These are phyloP conservation scores for Euphorbia tirucalli DNA, from an alignment of 345 rosid genomes.

Conservation along the genomic window DNA sequence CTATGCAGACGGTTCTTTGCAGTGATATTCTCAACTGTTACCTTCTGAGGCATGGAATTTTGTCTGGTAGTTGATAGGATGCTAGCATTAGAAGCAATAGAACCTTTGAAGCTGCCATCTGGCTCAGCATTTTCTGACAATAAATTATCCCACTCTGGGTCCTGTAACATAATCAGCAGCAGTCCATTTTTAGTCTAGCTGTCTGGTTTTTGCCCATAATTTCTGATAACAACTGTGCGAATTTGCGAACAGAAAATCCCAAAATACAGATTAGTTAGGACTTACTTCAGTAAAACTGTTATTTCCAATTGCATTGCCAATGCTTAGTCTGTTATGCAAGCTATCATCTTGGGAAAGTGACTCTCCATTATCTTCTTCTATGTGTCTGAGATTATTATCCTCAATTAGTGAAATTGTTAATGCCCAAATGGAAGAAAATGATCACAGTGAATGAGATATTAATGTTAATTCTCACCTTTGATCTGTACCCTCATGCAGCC, in stretches of 20 bases:
- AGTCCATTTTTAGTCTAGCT: conserved; percentile 11
- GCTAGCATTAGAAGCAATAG: conserved; percentile 4
- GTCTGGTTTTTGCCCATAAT: conserved; percentile 5
- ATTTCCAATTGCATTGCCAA: conserved; percentile 39
- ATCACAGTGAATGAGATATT: not conserved
- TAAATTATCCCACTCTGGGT: conserved; percentile 6
- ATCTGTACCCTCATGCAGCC: conserved; percentile 24
- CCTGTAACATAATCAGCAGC: conserved; percentile 12
- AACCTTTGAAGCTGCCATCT: conserved; percentile 21
- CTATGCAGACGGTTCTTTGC: conserved; percentile 38
- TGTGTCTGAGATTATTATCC: conserved; percentile 22
- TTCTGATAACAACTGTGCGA: not conserved
- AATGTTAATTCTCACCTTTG: conserved; percentile 19
- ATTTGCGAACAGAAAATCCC: not conserved
- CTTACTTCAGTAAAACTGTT: conserved; percentile 48
- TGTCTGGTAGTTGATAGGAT: conserved; percentile 35
- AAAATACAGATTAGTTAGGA: conserved; percentile 13
- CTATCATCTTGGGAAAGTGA: conserved; percentile 41
- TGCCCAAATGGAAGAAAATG: conserved; percentile 5
- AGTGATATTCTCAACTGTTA: conserved; percentile 21
- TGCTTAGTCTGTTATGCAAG: conserved; percentile 51
- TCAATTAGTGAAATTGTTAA: conserved; percentile 3
- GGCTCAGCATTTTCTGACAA: conserved; percentile 26
- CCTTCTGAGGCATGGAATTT: conserved; percentile 45
- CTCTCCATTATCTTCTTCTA: conserved; percentile 54